A percentile compares a stretch with the other conserved stretches of the same genome.
Conservation (phyloP, 2,329 filamentous ascomycete species). For the Alternaria hordeiaustralica region DNA sequence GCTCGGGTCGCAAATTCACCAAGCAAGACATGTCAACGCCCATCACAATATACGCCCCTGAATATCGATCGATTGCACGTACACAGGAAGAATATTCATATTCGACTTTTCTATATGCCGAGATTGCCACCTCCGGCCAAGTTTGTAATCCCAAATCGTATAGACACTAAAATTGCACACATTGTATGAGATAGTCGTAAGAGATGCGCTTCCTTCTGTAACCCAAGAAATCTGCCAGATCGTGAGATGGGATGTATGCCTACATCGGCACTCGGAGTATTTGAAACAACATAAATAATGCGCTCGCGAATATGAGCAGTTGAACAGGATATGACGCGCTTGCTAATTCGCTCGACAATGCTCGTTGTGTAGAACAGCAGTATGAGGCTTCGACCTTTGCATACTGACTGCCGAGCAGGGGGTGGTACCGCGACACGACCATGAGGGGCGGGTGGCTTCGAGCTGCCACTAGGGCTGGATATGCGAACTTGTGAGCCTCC, state of each 20-base stretch:
- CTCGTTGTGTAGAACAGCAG: slow-evolving; percentile 10
- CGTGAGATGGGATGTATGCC: background rate
- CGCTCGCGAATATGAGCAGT: slow-evolving; percentile 2
- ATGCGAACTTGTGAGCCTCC: background rate
- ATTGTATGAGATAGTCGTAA: slow-evolving; percentile 26
- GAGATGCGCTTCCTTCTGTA: slow-evolving; percentile 11
- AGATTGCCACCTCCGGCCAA: slow-evolving; percentile 11
- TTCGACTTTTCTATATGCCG: slow-evolving; percentile 17
- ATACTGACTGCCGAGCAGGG: slow-evolving; percentile 9
- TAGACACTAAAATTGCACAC: slow-evolving; percentile 33
- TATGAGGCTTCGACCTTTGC: slow-evolving; percentile 18
- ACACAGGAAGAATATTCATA: slow-evolving; percentile 2
- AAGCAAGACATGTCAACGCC: background rate
- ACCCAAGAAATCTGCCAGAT: slow-evolving; percentile 7
- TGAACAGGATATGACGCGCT: slow-evolving; percentile 13
- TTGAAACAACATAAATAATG: background rate
- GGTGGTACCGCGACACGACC: slow-evolving; percentile 7
- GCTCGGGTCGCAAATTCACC: background rate
- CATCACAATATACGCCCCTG: background rate
- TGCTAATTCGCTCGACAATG: slow-evolving; percentile 17
- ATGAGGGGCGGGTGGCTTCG: background rate
- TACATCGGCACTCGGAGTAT: background rate
- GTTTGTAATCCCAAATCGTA: slow-evolving; percentile 20
- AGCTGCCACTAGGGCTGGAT: slow-evolving; percentile 2
- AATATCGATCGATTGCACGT: background rate